Conservation (phyloP, 495 filamentous ascomycete species). For the Extremus antarcticus region DNA sequence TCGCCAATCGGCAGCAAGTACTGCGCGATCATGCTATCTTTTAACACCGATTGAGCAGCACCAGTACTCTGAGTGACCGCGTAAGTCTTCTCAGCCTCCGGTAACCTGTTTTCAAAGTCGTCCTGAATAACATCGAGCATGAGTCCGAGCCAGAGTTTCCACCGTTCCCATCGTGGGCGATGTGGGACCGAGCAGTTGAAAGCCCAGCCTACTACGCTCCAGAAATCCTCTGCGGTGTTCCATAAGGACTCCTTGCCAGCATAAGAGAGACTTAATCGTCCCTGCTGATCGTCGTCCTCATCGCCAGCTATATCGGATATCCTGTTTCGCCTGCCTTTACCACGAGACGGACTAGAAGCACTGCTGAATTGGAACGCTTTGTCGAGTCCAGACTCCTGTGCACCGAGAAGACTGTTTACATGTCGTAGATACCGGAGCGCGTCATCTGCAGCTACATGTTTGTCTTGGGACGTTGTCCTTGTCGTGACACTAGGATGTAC, state of each 20-base stretch:
- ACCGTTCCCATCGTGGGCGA: slow-evolving; percentile 63
- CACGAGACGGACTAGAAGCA: not conserved
- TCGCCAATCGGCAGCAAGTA: slow-evolving; percentile 40
- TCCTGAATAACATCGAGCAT: slow-evolving; percentile 67
- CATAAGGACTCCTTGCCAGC: slow-evolving; percentile 59
- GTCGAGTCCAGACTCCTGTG: slow-evolving; percentile 37
- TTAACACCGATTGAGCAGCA: slow-evolving; percentile 27
- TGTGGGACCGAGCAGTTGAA: slow-evolving; percentile 78
- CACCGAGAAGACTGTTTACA: slow-evolving; percentile 41
- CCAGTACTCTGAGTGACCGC: slow-evolving; percentile 11
- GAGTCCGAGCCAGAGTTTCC: slow-evolving; percentile 70
- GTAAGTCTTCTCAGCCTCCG: slow-evolving; percentile 23
- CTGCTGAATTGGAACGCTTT: slow-evolving; percentile 44
- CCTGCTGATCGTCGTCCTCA: slow-evolving; percentile 26
- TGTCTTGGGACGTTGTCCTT: slow-evolving; percentile 42
- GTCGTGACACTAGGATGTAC: slow-evolving; percentile 62
- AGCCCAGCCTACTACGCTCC: slow-evolving; percentile 82
- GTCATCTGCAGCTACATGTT: slow-evolving; percentile 41
- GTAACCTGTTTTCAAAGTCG: slow-evolving; percentile 56
- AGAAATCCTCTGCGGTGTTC: slow-evolving; percentile 68
- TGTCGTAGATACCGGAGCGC: slow-evolving; percentile 51
- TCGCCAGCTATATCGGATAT: slow-evolving; percentile 23
- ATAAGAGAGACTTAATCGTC: slow-evolving; percentile 41
- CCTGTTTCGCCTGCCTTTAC: not conserved
- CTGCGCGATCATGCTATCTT: slow-evolving; percentile 42